Evolutionary conservation across 331 rosid genomes (phyloP).

Genomic region (Phaseolus coccineus): DNA sequence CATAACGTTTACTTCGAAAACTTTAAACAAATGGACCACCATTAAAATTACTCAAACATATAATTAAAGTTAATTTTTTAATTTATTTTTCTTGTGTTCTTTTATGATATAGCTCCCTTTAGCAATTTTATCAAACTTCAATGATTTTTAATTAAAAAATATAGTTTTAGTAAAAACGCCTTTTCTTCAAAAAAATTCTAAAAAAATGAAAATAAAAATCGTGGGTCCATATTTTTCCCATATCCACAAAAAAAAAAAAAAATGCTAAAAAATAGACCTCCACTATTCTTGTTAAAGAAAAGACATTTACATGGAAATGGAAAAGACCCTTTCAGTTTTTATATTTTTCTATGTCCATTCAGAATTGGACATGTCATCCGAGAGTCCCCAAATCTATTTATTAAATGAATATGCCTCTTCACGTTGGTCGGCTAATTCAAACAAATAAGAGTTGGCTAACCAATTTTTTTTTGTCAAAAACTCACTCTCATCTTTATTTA

Average conservation of each 20-base stretch:
- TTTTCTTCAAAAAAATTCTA: neutral
- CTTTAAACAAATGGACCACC: neutral
- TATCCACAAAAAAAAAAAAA: neutral
- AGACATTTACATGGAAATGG: neutral
- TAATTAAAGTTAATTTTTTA: too few species aligned
- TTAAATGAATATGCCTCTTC: neutral
- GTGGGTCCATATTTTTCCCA: neutral
- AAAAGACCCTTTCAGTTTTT: neutral
- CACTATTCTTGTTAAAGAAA: neutral
- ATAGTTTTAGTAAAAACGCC: neutral
- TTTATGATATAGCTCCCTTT: neutral
- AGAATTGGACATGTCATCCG: neutral
- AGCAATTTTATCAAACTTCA: neutral
- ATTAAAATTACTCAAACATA: neutral
- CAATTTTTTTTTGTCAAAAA: neutral
- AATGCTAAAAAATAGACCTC: neutral
- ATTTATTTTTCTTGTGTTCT: too few species aligned
- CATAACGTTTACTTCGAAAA: neutral
- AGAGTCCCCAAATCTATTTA: neutral
- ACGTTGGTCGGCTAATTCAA: constrained; percentile 1
- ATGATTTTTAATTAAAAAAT: neutral
- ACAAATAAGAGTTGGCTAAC: neutral
- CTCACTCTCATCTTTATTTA: neutral
- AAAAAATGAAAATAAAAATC: neutral
- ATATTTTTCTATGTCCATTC: neutral